Evolutionary conservation across 2,329 filamentous ascomycete species (phyloP).

Genomic region (Akanthomyces muscarius): DNA sequence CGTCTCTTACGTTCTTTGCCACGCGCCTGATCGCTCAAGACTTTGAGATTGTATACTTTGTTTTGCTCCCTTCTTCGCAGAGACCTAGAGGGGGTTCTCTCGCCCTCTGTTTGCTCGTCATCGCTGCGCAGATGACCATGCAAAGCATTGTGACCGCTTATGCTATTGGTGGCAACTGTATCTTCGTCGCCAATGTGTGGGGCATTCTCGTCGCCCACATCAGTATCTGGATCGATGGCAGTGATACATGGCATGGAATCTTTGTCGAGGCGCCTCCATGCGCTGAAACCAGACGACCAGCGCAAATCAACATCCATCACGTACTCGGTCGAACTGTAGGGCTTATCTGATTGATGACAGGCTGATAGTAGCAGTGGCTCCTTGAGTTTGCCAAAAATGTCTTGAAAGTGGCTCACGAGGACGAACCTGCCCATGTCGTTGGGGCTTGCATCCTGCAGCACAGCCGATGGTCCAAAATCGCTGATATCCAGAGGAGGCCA

Average conservation of each 20-base stretch:
- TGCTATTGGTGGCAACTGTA: neutral
- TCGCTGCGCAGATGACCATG: conserved; percentile 33
- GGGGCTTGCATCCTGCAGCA: conserved; percentile 4
- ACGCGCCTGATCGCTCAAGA: conserved; percentile 54
- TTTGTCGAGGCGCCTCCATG: conserved; percentile 34
- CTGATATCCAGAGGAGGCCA: conserved; percentile 49
- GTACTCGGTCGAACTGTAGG: conserved; percentile 37
- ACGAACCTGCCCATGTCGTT: conserved; percentile 31
- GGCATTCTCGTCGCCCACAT: conserved; percentile 25
- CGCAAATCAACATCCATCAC: conserved; percentile 46
- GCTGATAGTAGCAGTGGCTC: conserved; percentile 31
- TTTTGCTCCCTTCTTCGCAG: conserved; percentile 45
- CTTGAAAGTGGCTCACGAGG: conserved; percentile 38
- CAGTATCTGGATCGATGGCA: conserved; percentile 34
- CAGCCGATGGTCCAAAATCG: conserved; percentile 9
- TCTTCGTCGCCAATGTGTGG: conserved; percentile 23
- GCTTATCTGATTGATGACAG: conserved; percentile 24
- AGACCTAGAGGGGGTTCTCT: conserved; percentile 49
- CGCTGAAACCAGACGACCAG: conserved; percentile 41
- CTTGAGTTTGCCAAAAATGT: conserved; percentile 40
- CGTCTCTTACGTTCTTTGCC: conserved; percentile 47
- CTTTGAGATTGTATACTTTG: conserved; percentile 57
- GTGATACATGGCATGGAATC: conserved; percentile 43
- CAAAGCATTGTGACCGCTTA: conserved; percentile 20
- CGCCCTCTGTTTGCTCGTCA: conserved; percentile 44